These are phyloP conservation scores for Talaromyces islandicus DNA, from an alignment of 2,329 filamentous ascomycete genomes.

Conservation along the genomic window DNA sequence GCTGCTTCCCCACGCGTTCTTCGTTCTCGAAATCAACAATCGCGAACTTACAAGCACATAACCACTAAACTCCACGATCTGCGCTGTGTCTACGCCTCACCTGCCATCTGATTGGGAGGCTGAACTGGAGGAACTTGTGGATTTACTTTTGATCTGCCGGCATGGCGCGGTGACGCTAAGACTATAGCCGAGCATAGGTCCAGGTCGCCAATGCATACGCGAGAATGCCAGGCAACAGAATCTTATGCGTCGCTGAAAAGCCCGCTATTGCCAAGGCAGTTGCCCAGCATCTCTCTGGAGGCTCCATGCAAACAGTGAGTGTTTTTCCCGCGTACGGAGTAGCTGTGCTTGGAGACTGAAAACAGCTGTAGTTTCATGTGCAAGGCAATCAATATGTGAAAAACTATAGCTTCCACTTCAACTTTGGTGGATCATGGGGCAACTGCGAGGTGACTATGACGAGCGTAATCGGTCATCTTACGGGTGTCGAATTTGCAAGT, in stretches of 20 bases:
- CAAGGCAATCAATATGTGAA: slow-evolving; percentile 71
- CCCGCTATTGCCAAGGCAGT: slow-evolving; percentile 95
- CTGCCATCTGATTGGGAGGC: background rate
- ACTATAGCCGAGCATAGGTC: background rate
- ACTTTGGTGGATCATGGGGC: slow-evolving; percentile 77
- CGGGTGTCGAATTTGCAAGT: slow-evolving; percentile 66
- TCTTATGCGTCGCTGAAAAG: slow-evolving; percentile 78
- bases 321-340: background rate
- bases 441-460: slow-evolving; percentile 87
- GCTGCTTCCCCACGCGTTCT: background rate
- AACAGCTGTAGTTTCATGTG: slow-evolving; percentile 56
- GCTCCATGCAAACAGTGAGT: slow-evolving; percentile 63
- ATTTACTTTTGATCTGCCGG: background rate
- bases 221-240: slow-evolving; percentile 32
- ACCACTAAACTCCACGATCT: background rate
- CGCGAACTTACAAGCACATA: background rate
- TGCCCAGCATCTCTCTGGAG: slow-evolving; percentile 79
- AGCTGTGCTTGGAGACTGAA: background rate
- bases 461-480: slow-evolving; percentile 83
- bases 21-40: background rate
- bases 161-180: background rate
- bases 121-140: background rate
- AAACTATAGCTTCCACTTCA: slow-evolving; percentile 88
- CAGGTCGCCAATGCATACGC: background rate
- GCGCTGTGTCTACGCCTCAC: background rate